Conservation (phyloP, 495 filamentous ascomycete genomes). For the Aspergillus heteromorphus region DNA sequence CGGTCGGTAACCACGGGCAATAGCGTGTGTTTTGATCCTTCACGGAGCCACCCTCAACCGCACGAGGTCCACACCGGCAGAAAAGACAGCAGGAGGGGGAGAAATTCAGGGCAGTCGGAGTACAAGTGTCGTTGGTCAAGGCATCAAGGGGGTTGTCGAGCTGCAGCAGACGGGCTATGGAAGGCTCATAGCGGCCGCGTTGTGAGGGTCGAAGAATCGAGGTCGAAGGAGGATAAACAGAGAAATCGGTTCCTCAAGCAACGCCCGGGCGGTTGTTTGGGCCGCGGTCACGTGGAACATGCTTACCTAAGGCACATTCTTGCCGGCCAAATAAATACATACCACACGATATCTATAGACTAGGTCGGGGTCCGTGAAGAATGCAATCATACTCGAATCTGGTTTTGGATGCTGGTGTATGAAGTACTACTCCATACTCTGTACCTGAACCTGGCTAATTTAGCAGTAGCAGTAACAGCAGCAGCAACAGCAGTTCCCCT, state of each 20-base stretch:
- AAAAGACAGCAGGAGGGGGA: not conserved
- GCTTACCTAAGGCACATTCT: slow-evolving; percentile 11
- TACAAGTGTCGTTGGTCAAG: slow-evolving; percentile 4
- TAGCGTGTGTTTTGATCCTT: slow-evolving; percentile 29
- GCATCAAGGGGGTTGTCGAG: slow-evolving; percentile 6
- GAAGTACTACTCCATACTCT: too few relatives aligned
- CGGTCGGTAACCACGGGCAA: slow-evolving; percentile 28
- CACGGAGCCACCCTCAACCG: slow-evolving; percentile 19
- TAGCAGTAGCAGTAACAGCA: too few relatives aligned
- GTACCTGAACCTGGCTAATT: too few relatives aligned
- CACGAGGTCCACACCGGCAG: slow-evolving; percentile 13
- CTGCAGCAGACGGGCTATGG: slow-evolving; percentile 13
- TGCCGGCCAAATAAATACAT: not conserved
- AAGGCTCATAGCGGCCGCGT: slow-evolving; percentile 18
- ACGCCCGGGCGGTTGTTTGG: slow-evolving; percentile 18
- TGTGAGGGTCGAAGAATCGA: slow-evolving; percentile 8
- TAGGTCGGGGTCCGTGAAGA: too few relatives aligned
- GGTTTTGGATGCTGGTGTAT: too few relatives aligned
- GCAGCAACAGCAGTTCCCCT: too few relatives aligned
- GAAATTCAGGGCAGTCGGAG: not conserved
- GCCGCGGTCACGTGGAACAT: slow-evolving; percentile 27
- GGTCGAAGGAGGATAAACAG: slow-evolving; percentile 32
- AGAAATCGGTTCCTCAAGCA: slow-evolving; percentile 36
- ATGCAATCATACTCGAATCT: too few relatives aligned
- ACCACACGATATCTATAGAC: too few relatives aligned